These are phyloP conservation scores for Fistulinella cinereoalba DNA, from an alignment of 1,284 basidiomycete species.

Conservation along the genomic window DNA sequence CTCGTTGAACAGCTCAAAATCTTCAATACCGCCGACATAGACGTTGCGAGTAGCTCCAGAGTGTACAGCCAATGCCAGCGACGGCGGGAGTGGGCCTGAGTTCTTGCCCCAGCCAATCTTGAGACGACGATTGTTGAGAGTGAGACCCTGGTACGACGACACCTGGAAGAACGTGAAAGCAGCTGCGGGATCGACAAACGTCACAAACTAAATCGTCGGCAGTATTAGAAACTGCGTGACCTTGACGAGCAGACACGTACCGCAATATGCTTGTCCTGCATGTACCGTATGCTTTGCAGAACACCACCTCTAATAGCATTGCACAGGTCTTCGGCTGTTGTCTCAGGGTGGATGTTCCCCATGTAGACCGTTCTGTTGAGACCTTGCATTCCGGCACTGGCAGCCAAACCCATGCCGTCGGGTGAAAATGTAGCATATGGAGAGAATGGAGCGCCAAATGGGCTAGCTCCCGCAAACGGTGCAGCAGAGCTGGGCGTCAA, in stretches of 20 bases:
- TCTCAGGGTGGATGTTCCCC: slow-evolving; percentile 93
- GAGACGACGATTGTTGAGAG: slow-evolving; percentile 84
- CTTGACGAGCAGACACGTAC: slow-evolving; percentile 40
- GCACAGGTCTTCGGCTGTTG: slow-evolving; percentile 87
- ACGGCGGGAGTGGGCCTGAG: slow-evolving; percentile 78
- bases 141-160: slow-evolving; percentile 82
- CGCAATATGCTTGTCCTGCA: slow-evolving; percentile 93
- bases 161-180: slow-evolving; percentile 92
- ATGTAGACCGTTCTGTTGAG: slow-evolving; percentile 90
- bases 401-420: slow-evolving; percentile 45
- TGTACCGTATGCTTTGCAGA: slow-evolving; percentile 85
- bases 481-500: slow-evolving; percentile 28
- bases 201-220: slow-evolving; percentile 65
- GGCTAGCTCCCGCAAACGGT: slow-evolving; percentile 23
- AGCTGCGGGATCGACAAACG: slow-evolving; percentile 85
- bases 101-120: slow-evolving; percentile 97
- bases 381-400: slow-evolving; percentile 42
- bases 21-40: slow-evolving; percentile 90
- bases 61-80: slow-evolving; percentile 83
- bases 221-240: slow-evolving; percentile 4
- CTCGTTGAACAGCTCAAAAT: slow-evolving; percentile 85
- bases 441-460: slow-evolving; percentile 45
- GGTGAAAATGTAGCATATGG: slow-evolving; percentile 60
- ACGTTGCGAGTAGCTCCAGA: slow-evolving; percentile 91
- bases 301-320: slow-evolving; percentile 92